Base-by-base conservation (phyloP, 768 basidiomycete species). In the Tubosaeta brunneosetosa region DNA sequence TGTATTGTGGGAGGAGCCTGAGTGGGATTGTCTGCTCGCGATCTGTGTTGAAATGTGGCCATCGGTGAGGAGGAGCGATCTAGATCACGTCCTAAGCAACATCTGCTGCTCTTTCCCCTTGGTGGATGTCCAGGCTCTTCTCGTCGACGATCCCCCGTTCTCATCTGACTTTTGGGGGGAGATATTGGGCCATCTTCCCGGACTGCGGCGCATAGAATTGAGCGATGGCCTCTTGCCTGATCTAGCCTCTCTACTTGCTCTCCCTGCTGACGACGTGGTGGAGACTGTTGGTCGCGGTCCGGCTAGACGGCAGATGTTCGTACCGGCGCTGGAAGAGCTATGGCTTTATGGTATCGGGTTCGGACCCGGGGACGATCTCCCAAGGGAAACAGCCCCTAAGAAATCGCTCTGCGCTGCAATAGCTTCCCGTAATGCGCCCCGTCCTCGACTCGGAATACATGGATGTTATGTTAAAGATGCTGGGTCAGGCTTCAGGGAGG, bases 131-230 rank as follows among this genome's bases (percentile, higher is more conserved):
- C 31, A 33, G 7, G 48, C 25, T 34, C 27, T 55, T 10, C 43
- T 47, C 2, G 3, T 41, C 32, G 0, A 19, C 3, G 1, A 7
- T 5, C 31, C 41, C 0, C 22, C 41, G 3, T 5, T 38, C 34
- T 22, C 31, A 0, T 17, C 8, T 3, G n/a, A 9, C 26, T 50
- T 61, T 19, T 62, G 56, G 59, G 45, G 13, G 13, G n/a, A 34
- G 1, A 32, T 9, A 1, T 41, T 60, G 1, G 38, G 46, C 5
- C 31, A 10, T 11, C 49, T 57, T 10, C 46, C 2, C 5, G 33
- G 36, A 16, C 1, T 61, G 6, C 45, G 31, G 19, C 19, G 37
- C 33, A 34, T 60, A 29, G 22, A 38, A 14, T 26, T 37, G n/a
- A 7, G n/a, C 6, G 6, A 37, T 7, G 36, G 36, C 36, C 9